phyloP scores from a whole-genome alignment of 2,329 filamentous ascomycete genomes.

The Meredithiella fracta region DNA sequence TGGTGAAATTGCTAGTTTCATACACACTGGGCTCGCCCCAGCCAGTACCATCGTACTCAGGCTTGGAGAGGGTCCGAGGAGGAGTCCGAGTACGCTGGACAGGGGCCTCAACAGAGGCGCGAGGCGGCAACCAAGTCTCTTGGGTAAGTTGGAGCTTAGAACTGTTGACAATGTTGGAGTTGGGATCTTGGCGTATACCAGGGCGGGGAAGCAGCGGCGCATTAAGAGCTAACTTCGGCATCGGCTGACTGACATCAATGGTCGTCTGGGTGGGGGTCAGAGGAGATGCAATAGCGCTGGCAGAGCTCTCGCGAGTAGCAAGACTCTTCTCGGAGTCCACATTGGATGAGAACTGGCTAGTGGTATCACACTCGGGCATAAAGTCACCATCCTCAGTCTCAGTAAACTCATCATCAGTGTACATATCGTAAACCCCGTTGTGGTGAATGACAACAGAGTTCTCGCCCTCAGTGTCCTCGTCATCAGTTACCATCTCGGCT shows the following conservation, averaged over 20 bases:
- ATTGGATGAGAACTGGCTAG: conserved; percentile 22
- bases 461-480: conserved; percentile 23
- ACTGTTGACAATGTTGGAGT: background rate
- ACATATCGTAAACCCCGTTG: conserved; percentile 17
- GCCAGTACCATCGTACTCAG: conserved; percentile 46
- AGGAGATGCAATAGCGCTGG: conserved; percentile 8
- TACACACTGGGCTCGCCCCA: conserved; percentile 34
- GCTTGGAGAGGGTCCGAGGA: conserved; percentile 31
- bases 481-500: conserved; percentile 28
- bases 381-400: conserved; percentile 28
- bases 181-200: conserved; percentile 5
- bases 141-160: background rate
- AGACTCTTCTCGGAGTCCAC: conserved; percentile 21
- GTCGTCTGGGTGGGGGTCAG: conserved; percentile 11
- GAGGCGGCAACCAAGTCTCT: background rate
- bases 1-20: conserved; percentile 19
- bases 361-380: conserved; percentile 16
- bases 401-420: conserved; percentile 29
- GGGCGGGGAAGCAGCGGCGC: conserved; percentile 20
- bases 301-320: conserved; percentile 12
- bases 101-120: background rate
- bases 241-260: conserved; percentile 10
- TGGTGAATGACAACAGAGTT: conserved; percentile 13
- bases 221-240: conserved; percentile 16
- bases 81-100: conserved; percentile 32